phyloP scores from a whole-genome alignment of 1,284 basidiomycete species.

The Fomitopsis palustris region DNA sequence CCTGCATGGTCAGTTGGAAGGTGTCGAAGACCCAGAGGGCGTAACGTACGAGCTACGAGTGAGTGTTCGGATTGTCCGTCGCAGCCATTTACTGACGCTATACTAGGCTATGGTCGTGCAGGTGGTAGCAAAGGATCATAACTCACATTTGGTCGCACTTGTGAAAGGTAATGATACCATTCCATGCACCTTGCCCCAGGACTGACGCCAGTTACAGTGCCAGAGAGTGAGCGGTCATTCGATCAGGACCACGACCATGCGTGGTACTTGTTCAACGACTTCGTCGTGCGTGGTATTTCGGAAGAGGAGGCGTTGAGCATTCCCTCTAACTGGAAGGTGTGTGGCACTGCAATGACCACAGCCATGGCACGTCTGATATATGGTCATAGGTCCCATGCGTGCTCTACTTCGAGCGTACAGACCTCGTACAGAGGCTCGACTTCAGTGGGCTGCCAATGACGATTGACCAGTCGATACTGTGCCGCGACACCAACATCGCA shows the following conservation, averaged over 20 bases:
- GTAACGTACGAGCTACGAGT: conserved; percentile 75
- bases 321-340: conserved; percentile 88
- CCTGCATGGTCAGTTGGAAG: conserved; percentile 55
- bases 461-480: conserved; percentile 75
- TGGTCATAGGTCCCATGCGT: conserved; percentile 76
- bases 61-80: background rate
- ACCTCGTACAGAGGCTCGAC: conserved; percentile 58
- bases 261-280: conserved; percentile 98
- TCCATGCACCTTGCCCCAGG: background rate
- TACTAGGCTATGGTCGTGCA: conserved; percentile 74
- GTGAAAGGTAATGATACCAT: conserved; percentile 59
- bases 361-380: background rate
- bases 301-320: conserved; percentile 89
- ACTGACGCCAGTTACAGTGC: conserved; percentile 40
- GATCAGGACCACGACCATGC: conserved; percentile 44
- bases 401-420: conserved; percentile 81
- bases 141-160: conserved; percentile 88
- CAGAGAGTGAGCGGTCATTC: conserved; percentile 50
- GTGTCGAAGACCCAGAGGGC: conserved; percentile 51
- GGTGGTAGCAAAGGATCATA: conserved; percentile 72
- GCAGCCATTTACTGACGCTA: background rate
- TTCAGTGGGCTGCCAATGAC: conserved; percentile 62
- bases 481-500: conserved; percentile 85
- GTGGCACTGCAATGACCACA: background rate
- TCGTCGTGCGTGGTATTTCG: conserved; percentile 81